A percentile compares a stretch with the other conserved stretches of the same genome.
Conservation (phyloP, 2,329 filamentous ascomycete genomes). For the Fusarium sp. region DNA sequence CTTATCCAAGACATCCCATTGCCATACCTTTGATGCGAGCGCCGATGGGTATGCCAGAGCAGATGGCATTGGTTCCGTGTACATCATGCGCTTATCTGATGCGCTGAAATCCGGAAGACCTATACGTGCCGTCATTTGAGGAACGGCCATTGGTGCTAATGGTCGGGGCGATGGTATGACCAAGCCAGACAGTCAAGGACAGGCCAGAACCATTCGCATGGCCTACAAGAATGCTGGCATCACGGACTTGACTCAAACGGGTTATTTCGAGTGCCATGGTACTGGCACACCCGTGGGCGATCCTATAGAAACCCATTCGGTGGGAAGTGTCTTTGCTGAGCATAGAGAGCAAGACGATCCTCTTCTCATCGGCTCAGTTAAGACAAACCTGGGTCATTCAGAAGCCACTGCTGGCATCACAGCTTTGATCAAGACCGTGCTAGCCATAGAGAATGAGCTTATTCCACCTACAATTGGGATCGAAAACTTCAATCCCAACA, state of each 20-base stretch:
- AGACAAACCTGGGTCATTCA: neutral
- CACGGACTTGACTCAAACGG: neutral
- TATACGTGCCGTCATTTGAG: neutral
- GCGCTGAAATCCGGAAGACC: neutral
- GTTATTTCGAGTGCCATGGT: neutral
- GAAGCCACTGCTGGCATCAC: conserved; percentile 1
- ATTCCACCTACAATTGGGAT: neutral
- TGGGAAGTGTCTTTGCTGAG: conserved; percentile 1
- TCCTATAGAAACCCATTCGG: conserved; percentile 1
- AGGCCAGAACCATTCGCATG: neutral
- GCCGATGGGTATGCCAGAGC: neutral
- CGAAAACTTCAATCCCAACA: neutral
- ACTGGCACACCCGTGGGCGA: neutral
- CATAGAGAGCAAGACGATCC: neutral
- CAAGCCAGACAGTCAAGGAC: neutral
- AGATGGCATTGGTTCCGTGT: neutral
- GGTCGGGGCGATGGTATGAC: neutral
- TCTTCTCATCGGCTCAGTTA: neutral
- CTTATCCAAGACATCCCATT: neutral
- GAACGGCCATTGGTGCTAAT: conserved; percentile 1
- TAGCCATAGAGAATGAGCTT: neutral
- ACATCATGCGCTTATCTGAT: conserved; percentile 1
- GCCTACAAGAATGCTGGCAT: neutral
- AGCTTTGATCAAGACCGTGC: neutral
- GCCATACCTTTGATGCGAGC: neutral